Evolutionary conservation across 345 rosid genomes (phyloP).

Genomic region (Heritiera fomes): DNA sequence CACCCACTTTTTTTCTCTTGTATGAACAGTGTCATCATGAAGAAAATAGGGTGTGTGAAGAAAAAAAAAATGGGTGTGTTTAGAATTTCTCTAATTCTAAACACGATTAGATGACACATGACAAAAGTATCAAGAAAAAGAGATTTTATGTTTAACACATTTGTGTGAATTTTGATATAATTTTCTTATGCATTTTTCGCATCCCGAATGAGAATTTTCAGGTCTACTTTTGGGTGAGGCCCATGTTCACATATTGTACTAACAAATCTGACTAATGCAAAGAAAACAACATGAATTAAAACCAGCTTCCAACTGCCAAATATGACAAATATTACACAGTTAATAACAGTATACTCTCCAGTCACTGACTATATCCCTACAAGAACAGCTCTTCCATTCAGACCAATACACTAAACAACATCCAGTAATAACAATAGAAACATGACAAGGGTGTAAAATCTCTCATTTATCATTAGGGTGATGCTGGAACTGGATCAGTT

Average conservation of each 20-base stretch:
- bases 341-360: conserved; percentile 17
- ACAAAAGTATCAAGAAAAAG: too few species aligned
- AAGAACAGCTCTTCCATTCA: conserved; percentile 4
- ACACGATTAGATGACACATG: too few species aligned
- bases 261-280: neutral
- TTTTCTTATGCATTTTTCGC: neutral
- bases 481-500: conserved; percentile 56
- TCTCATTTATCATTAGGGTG: conserved; percentile 53
- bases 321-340: conserved; percentile 16
- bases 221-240: neutral
- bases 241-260: too few species aligned
- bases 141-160: too few species aligned
- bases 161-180: neutral
- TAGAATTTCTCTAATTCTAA: too few species aligned
- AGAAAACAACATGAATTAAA: conserved; percentile 11
- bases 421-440: conserved; percentile 17
- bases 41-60: too few species aligned
- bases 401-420: conserved; percentile 6
- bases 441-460: conserved; percentile 10
- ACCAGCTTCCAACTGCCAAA: conserved; percentile 16
- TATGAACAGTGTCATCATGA: too few species aligned
- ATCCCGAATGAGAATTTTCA: too few species aligned
- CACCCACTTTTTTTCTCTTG: too few species aligned
- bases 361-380: conserved; percentile 20
- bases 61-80: too few species aligned